Conservation (phyloP, 2,329 filamentous ascomycete genomes). For the Aspergillus piperis region DNA sequence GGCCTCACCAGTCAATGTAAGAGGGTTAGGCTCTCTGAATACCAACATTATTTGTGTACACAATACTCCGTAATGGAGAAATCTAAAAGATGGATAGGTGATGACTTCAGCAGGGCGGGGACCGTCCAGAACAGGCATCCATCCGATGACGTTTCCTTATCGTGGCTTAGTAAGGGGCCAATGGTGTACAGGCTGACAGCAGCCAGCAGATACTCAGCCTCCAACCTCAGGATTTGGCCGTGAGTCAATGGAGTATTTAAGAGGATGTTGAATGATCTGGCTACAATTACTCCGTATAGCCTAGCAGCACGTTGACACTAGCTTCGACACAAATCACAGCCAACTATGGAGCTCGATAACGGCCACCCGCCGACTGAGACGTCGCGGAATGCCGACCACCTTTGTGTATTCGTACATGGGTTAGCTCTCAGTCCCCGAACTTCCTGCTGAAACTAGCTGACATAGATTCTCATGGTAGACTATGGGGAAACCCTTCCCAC, state of each 20-base stretch:
- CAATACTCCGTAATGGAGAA: not conserved
- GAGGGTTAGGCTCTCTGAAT: not conserved
- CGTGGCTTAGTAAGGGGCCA: conserved; percentile 4
- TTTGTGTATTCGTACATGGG: conserved; percentile 65
- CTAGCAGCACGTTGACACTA: not conserved
- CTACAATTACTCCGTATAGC: not conserved
- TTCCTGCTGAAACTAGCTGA: not conserved
- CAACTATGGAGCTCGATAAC: conserved; percentile 12
- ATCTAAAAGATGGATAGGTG: not conserved
- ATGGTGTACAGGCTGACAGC: not conserved
- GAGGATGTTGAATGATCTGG: not conserved
- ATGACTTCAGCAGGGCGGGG: not conserved
- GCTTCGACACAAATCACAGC: not conserved
- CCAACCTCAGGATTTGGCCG: not conserved
- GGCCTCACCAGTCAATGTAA: not conserved
- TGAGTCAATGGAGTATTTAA: not conserved
- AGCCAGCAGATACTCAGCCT: conserved; percentile 1
- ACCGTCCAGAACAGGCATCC: not conserved
- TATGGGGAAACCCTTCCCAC: conserved; percentile 64
- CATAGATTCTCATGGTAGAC: conserved; percentile 35
- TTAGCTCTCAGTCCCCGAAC: conserved; percentile 34
- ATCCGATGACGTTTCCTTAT: conserved; percentile 5
- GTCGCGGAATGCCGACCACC: conserved; percentile 49
- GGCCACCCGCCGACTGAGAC: conserved; percentile 3
- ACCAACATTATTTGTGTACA: not conserved